Percentiles rank a stretch among this genome's conserved stretches.
phyloP scores from a whole-genome alignment of 139 green algal species.

The Gonium pectorale region DNA sequence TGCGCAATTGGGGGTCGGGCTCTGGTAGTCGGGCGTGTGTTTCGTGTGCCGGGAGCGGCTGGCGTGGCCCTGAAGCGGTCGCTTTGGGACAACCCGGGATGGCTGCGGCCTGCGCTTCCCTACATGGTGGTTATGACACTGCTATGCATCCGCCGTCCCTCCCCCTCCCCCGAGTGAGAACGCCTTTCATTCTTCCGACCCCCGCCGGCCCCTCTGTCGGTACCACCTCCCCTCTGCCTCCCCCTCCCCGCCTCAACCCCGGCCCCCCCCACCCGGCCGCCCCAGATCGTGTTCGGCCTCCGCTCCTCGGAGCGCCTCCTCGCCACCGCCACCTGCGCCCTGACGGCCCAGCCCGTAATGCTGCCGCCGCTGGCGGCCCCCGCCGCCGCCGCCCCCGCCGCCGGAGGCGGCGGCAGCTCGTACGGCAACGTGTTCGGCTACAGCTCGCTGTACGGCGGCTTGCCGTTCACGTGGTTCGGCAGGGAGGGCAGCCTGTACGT shows the following conservation, averaged over 20 bases:
- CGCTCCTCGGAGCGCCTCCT: conserved; percentile 39
- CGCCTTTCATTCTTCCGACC: background rate
- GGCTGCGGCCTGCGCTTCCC: too few relatives aligned
- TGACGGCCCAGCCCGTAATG: background rate
- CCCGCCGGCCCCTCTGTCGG: background rate
- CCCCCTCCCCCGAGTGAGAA: too few relatives aligned
- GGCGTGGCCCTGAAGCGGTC: too few relatives aligned
- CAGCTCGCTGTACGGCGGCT: background rate
- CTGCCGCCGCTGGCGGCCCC: background rate
- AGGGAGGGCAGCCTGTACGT: conserved; percentile 36
- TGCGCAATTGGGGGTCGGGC: too few relatives aligned
- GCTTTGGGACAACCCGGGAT: too few relatives aligned
- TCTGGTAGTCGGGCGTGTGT: too few relatives aligned
- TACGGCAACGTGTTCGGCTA: background rate
- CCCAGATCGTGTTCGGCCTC: conserved; percentile 54
- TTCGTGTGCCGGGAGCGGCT: too few relatives aligned
- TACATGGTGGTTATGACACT: background rate
- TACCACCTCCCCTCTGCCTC: background rate
- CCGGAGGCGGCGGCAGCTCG: background rate
- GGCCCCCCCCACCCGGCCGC: too few relatives aligned
- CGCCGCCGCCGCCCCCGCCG: background rate
- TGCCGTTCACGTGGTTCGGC: background rate
- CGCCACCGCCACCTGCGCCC: conserved; percentile 9
- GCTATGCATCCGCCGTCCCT: background rate
- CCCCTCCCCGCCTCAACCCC: background rate